Evolutionary conservation across 78 protist species (phyloP).

Genomic region (Bodo saltans): DNA sequence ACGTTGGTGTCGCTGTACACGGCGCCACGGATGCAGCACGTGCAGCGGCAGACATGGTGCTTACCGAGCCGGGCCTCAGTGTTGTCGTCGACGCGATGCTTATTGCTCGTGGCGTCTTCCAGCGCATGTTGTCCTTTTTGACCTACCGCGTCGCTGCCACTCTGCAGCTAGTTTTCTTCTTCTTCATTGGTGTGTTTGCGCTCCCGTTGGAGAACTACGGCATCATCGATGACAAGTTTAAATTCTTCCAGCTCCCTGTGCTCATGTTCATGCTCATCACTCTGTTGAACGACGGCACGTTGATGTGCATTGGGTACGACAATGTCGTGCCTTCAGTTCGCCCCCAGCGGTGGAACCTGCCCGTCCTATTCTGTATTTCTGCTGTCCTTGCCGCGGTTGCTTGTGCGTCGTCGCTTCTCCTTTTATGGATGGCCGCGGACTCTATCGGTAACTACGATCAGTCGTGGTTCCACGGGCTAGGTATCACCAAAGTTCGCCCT

Average conservation of each 20-base stretch:
- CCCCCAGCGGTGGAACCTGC: slow-evolving; percentile 12
- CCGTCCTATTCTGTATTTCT: neutral
- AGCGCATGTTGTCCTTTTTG: slow-evolving; percentile 49
- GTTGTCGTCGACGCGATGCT: slow-evolving; percentile 72
- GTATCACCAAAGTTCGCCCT: neutral
- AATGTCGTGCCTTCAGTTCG: neutral
- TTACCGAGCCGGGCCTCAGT: slow-evolving; percentile 74
- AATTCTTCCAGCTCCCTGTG: slow-evolving; percentile 32
- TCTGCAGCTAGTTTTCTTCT: slow-evolving; percentile 19
- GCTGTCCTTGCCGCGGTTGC: slow-evolving; percentile 1
- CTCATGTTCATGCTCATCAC: slow-evolving; percentile 38
- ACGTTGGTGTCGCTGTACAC: slow-evolving; percentile 31
- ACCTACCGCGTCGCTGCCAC: slow-evolving; percentile 38
- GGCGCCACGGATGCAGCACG: slow-evolving; percentile 81
- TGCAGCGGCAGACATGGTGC: slow-evolving; percentile 79
- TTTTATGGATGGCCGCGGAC: neutral
- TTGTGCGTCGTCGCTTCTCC: neutral
- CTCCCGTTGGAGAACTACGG: neutral
- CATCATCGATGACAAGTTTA: neutral
- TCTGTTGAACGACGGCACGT: slow-evolving; percentile 35
- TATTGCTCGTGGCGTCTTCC: slow-evolving; percentile 70
- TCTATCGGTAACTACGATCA: neutral
- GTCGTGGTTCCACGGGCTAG: neutral
- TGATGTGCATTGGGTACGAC: slow-evolving; percentile 35
- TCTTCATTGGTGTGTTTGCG: slow-evolving; percentile 25